phyloP scores from a whole-genome alignment of 116 monocot genomes.

The Dioscorea cayenensis region DNA sequence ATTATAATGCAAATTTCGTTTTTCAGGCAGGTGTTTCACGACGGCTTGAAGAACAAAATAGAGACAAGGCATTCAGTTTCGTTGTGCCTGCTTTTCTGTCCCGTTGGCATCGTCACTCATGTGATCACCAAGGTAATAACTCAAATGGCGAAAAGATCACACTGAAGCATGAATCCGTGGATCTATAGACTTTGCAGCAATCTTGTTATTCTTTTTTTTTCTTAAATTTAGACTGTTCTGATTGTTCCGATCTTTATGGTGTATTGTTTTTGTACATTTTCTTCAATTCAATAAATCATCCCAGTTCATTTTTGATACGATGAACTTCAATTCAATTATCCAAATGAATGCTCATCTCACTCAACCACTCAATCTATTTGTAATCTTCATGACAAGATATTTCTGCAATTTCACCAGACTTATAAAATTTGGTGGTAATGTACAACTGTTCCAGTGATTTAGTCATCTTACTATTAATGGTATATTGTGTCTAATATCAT shows the following conservation, averaged over 20 bases:
- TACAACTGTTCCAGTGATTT: no score
- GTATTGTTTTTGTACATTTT: no score
- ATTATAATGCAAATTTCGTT: neutral
- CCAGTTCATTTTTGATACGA: no score
- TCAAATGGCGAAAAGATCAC: neutral
- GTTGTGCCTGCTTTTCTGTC: conserved; percentile 84
- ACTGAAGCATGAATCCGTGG: neutral
- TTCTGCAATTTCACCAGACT: no score
- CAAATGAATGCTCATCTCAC: no score
- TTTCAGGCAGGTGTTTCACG: conserved; percentile 78
- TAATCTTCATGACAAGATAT: no score
- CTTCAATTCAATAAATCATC: no score
- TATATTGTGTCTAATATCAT: no score
- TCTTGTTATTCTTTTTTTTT: neutral
- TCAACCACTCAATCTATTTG: no score
- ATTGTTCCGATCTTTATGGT: neutral
- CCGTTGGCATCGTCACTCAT: conserved; percentile 72
- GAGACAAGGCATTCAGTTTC: conserved; percentile 89
- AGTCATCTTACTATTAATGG: no score
- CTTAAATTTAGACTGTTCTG: neutral
- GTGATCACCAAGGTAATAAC: conserved; percentile 58
- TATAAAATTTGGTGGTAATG: no score
- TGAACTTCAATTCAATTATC: no score
- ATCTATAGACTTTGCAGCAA: neutral
- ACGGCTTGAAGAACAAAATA: conserved; percentile 69